A percentile compares a stretch with the other conserved stretches of the same genome.
phyloP scores from a whole-genome alignment of 768 basidiomycete genomes.

The Mycena belliarum region DNA sequence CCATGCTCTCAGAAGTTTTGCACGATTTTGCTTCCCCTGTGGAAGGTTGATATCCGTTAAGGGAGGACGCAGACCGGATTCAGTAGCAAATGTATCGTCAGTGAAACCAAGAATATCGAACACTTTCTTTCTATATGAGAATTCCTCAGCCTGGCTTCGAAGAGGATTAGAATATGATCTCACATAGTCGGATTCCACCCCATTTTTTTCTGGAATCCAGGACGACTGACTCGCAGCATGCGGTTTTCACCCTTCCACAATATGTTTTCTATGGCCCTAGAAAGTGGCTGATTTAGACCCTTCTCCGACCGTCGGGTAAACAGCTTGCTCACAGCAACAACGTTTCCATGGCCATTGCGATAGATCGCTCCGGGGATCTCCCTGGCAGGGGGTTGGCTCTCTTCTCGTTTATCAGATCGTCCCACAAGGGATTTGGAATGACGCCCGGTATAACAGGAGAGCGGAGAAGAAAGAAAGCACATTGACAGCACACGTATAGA shows the following conservation, averaged over 20 bases:
- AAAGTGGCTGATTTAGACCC: constrained; percentile 13
- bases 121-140: constrained; percentile 39
- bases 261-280: constrained; percentile 69
- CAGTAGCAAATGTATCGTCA: constrained; percentile 38
- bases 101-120: constrained; percentile 47
- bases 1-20: constrained; percentile 77
- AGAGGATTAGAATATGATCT: constrained; percentile 25
- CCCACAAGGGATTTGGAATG: constrained; percentile 59
- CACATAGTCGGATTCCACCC: constrained; percentile 68
- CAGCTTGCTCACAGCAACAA: constrained; percentile 56
- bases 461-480: constrained; percentile 70
- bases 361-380: constrained; percentile 55
- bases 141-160: constrained; percentile 1
- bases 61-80: constrained; percentile 56
- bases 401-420: constrained; percentile 67
- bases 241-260: constrained; percentile 72
- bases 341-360: constrained; percentile 64
- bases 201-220: constrained; percentile 60
- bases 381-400: constrained; percentile 54
- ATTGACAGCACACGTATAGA: constrained; percentile 84
- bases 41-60: constrained; percentile 45
- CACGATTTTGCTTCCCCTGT: constrained; percentile 52
- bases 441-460: constrained; percentile 75
- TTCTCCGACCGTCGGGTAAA: not conserved
- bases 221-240: constrained; percentile 51